phyloP scores from a whole-genome alignment of 352 stramenopile genomes.

The Thraustochytrium sp. region DNA sequence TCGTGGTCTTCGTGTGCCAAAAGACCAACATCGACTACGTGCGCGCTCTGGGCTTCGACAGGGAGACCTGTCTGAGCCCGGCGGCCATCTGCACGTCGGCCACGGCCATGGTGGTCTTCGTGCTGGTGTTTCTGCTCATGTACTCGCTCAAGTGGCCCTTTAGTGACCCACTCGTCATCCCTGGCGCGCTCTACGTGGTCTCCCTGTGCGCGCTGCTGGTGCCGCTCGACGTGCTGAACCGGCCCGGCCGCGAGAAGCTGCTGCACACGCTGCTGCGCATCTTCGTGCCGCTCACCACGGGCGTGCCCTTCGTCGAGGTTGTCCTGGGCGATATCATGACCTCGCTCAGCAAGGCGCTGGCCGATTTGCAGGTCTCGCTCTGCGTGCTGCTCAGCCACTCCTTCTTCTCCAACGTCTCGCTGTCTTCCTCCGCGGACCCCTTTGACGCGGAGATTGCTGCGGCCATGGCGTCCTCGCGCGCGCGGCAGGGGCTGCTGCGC shows the following conservation, averaged over 20 bases:
- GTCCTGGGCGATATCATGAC: constrained; percentile 44
- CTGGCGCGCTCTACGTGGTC: not conserved
- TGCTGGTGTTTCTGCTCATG: constrained; percentile 28
- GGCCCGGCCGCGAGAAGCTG: not conserved
- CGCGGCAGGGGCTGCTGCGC: not conserved
- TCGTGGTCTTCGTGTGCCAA: constrained; percentile 24
- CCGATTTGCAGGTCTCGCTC: constrained; percentile 35
- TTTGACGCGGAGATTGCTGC: constrained; percentile 1
- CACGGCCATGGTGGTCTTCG: not conserved
- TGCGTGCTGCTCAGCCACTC: constrained; percentile 37
- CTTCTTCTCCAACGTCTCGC: too few species aligned
- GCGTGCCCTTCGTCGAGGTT: constrained; percentile 42
- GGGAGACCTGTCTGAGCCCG: not conserved
- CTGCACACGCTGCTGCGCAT: constrained; percentile 4
- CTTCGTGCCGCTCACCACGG: not conserved
- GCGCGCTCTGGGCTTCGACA: constrained; percentile 10
- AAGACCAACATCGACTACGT: constrained; percentile 31
- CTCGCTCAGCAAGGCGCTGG: constrained; percentile 38
- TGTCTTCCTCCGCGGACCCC: not conserved
- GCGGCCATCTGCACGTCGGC: not conserved
- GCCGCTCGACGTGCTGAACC: constrained; percentile 18
- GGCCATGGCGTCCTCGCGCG: not conserved
- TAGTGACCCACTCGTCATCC: constrained; percentile 11
- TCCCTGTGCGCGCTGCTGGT: constrained; percentile 1
- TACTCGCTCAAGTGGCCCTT: constrained; percentile 35